Conservation (phyloP, 1,284 basidiomycete species). For the Schizophyllum amplum region DNA sequence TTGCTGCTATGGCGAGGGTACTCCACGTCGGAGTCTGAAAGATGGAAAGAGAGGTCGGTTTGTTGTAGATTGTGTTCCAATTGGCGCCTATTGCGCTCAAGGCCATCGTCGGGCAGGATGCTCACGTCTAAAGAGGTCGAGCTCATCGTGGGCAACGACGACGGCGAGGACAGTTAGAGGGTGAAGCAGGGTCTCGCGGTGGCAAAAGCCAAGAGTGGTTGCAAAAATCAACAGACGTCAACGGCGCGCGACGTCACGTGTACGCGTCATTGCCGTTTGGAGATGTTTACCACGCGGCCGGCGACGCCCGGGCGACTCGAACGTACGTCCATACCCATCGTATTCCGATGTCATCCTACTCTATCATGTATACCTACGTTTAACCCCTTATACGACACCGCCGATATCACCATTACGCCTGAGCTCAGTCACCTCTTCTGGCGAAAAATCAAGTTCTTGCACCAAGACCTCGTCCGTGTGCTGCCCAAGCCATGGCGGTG, state of each 20-base stretch:
- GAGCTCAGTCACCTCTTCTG: slow-evolving; percentile 45
- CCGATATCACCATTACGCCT: slow-evolving; percentile 30
- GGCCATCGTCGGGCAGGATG: slow-evolving; percentile 55
- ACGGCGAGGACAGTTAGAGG: slow-evolving; percentile 1
- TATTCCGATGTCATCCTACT: too few relatives aligned
- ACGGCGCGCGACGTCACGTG: too few relatives aligned
- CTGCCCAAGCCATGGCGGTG: slow-evolving; percentile 81
- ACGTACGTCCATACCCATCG: not conserved
- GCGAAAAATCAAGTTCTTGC: slow-evolving; percentile 60
- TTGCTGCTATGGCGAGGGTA: slow-evolving; percentile 58
- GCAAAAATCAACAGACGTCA: too few relatives aligned
- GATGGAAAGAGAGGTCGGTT: slow-evolving; percentile 60
- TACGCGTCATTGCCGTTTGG: too few relatives aligned
- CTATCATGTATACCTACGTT: too few relatives aligned
- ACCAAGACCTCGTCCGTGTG: slow-evolving; percentile 75
- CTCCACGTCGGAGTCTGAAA: slow-evolving; percentile 52
- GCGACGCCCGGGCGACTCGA: not conserved
- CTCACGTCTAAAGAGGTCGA: slow-evolving; percentile 12
- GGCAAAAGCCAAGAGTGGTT: not conserved
- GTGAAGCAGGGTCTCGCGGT: not conserved
- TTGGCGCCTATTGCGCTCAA: slow-evolving; percentile 62
- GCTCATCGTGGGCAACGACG: not conserved
- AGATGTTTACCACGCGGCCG: not conserved
- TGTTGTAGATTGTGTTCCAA: slow-evolving; percentile 69
- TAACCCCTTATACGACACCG: not conserved